Evolutionary conservation across 75 land plant species (phyloP).

Genomic region (Gnetum montanum): DNA sequence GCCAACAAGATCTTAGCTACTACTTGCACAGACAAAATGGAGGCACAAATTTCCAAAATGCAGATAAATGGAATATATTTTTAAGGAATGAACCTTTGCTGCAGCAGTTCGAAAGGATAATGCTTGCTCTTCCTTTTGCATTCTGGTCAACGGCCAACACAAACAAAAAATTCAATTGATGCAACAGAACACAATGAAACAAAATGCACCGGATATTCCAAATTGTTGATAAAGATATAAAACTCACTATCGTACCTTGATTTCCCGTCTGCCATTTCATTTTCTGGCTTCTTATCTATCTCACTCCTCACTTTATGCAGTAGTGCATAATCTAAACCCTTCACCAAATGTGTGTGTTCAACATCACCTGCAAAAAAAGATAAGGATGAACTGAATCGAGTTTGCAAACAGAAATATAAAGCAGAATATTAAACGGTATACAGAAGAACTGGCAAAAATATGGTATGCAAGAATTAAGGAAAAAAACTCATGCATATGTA

Average conservation of each 20-base stretch:
- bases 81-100: slow-evolving; percentile 70
- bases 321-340: slow-evolving; percentile 96
- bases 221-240: too few relatives aligned
- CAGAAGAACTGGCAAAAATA: too few relatives aligned
- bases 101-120: slow-evolving; percentile 77
- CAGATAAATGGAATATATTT: too few relatives aligned
- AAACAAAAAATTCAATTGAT: background rate
- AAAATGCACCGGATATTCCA: background rate
- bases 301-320: slow-evolving; percentile 95
- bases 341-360: slow-evolving; percentile 98
- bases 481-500: too few relatives aligned
- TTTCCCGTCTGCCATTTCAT: slow-evolving; percentile 48
- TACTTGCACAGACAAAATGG: too few relatives aligned
- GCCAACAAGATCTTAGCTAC: too few relatives aligned
- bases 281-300: slow-evolving; percentile 88
- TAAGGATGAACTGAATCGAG: background rate
- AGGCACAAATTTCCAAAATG: too few relatives aligned
- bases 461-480: too few relatives aligned
- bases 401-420: too few relatives aligned
- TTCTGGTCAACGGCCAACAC: slow-evolving; percentile 26
- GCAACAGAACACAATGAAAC: background rate
- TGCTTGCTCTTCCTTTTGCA: slow-evolving; percentile 63
- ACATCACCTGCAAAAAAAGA: slow-evolving; percentile 66
- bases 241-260: slow-evolving; percentile 57
- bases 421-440: too few relatives aligned